Evolutionary conservation across 257 asterid genomes (phyloP).

Genomic region (Solanum lignicaule): DNA sequence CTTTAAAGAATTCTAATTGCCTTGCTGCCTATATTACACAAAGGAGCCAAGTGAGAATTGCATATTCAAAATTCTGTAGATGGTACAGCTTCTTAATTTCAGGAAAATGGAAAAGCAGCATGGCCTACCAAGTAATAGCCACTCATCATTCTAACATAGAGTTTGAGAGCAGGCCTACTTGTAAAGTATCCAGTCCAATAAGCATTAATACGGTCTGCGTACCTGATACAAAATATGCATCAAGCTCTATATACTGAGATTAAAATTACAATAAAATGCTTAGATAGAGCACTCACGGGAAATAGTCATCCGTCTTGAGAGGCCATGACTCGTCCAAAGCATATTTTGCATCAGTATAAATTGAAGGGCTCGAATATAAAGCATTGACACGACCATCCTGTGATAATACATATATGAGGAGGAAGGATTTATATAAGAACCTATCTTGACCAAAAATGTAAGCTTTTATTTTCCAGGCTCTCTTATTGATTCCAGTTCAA

Average conservation of each 20-base stretch:
- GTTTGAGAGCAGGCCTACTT: slow-evolving; percentile 79
- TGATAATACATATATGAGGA: neutral
- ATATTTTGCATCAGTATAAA: slow-evolving; percentile 85
- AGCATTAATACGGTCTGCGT: slow-evolving; percentile 81
- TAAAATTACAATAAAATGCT: neutral
- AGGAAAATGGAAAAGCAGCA: slow-evolving; percentile 3
- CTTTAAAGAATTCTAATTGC: slow-evolving; percentile 68
- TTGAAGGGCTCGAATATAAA: slow-evolving; percentile 82
- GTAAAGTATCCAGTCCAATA: slow-evolving; percentile 99
- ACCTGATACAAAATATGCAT: slow-evolving; percentile 34
- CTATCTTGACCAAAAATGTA: neutral
- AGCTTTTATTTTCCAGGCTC: neutral
- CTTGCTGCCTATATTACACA: slow-evolving; percentile 76
- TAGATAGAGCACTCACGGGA: slow-evolving; percentile 60
- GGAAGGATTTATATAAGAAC: neutral
- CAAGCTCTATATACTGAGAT: neutral
- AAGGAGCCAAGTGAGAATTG: slow-evolving; percentile 11
- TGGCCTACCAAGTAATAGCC: slow-evolving; percentile 75
- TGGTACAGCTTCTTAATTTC: slow-evolving; percentile 1
- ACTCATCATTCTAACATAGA: slow-evolving; percentile 78
- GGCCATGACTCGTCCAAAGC: slow-evolving; percentile 85
- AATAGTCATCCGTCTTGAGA: slow-evolving; percentile 76
- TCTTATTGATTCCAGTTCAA: neutral
- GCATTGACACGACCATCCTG: slow-evolving; percentile 99
- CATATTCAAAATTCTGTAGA: slow-evolving; percentile 4